Conservation (phyloP, 2,329 filamentous ascomycete species). For the Ceratocystis albifundus region DNA sequence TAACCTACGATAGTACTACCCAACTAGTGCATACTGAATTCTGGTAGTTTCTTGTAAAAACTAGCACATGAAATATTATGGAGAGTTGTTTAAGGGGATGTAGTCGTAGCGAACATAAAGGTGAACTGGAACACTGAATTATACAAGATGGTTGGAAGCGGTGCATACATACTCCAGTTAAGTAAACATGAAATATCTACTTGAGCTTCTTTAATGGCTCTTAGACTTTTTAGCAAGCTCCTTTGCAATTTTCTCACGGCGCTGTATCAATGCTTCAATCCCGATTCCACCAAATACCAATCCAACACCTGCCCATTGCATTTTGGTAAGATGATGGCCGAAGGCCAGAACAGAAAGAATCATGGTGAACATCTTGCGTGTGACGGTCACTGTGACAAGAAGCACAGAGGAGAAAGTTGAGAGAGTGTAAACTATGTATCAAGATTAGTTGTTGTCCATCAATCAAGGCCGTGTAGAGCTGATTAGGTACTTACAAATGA, state of each 20-base stretch:
- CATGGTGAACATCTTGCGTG: conserved; percentile 99
- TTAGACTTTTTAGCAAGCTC: conserved; percentile 45
- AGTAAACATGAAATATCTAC: background rate
- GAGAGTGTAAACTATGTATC: conserved; percentile 63
- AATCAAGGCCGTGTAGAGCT: background rate
- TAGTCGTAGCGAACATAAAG: too few species aligned
- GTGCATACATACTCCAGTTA: too few species aligned
- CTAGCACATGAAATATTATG: too few species aligned
- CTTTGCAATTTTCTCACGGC: conserved; percentile 74
- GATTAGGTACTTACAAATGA: conserved; percentile 57
- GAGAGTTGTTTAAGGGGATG: too few species aligned
- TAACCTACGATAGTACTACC: too few species aligned
- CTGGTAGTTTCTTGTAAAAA: too few species aligned
- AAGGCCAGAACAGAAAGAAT: conserved; percentile 91
- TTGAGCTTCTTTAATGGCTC: background rate
- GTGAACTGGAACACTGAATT: too few species aligned
- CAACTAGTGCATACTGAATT: too few species aligned
- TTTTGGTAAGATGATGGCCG: conserved; percentile 71
- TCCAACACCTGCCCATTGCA: conserved; percentile 87
- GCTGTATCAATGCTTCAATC: conserved; percentile 71
- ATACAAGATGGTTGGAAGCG: too few species aligned
- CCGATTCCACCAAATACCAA: conserved; percentile 94
- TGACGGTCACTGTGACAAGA: conserved; percentile 92
- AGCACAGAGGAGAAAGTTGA: conserved; percentile 84
- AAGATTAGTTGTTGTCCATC: conserved; percentile 24